Percentiles rank a stretch among this genome's conserved stretches.
Conservation (phyloP, 1,284 basidiomycete genomes). For the Cryptococcus wingfieldii region DNA sequence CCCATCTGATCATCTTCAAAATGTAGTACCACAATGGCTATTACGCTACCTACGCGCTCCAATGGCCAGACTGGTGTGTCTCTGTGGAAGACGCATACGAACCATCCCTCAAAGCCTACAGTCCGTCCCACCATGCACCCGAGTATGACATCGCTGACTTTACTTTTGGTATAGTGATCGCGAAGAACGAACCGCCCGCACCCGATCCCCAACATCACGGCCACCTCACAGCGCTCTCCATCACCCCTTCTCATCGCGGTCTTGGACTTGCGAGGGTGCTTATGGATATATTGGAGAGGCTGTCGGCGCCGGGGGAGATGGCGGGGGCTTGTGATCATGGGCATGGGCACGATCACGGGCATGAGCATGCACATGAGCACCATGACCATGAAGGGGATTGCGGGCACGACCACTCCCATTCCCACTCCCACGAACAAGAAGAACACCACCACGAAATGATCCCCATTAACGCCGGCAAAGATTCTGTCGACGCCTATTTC, state of each 20-base stretch:
- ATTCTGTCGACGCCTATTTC: constrained; percentile 47
- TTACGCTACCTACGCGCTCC: constrained; percentile 41
- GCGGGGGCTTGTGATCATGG: neutral
- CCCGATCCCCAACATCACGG: constrained; percentile 47
- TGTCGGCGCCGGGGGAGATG: constrained; percentile 16
- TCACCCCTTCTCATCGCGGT: constrained; percentile 40
- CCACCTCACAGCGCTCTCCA: constrained; percentile 48
- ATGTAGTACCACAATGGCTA: constrained; percentile 42
- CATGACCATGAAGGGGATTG: neutral
- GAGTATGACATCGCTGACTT: neutral
- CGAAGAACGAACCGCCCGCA: constrained; percentile 47
- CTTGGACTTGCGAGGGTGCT: constrained; percentile 45
- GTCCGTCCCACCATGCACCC: constrained; percentile 13
- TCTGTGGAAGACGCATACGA: constrained; percentile 29
- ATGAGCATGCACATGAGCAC: neutral
- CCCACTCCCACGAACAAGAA: constrained; percentile 2
- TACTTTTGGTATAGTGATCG: constrained; percentile 33
- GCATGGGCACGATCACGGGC: neutral
- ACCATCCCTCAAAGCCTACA: constrained; percentile 33
- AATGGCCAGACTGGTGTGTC: constrained; percentile 44
- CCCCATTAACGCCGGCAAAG: constrained; percentile 5
- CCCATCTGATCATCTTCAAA: neutral
- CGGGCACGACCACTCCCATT: neutral
- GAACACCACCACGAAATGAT: constrained; percentile 1
- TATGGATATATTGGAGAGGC: constrained; percentile 44